phyloP scores from a whole-genome alignment of 257 asterid species.

The Solanum arcanum region DNA sequence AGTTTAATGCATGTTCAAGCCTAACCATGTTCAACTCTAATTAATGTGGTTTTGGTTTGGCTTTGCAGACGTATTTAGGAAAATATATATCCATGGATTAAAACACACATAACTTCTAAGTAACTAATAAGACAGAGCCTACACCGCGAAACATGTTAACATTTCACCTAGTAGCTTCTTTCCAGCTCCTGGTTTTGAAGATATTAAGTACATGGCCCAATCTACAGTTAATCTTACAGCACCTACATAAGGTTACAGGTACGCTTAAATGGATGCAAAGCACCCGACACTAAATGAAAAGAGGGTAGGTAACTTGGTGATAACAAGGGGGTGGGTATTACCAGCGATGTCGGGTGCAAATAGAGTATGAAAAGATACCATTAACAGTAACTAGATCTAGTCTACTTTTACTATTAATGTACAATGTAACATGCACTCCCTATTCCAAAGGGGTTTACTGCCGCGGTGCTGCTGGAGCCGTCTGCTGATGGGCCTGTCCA shows the following conservation, averaged over 20 bases:
- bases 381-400: background rate
- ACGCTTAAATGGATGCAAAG: background rate
- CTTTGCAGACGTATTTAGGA: background rate
- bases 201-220: background rate
- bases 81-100: background rate
- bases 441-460: conserved; percentile 35
- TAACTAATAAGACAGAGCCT: background rate
- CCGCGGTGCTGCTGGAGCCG: conserved; percentile 74
- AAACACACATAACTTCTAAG: background rate
- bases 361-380: background rate
- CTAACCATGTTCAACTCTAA: background rate
- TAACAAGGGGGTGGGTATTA: background rate
- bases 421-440: conserved; percentile 18
- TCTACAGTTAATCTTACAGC: background rate
- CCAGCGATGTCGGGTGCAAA: background rate
- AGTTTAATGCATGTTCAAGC: background rate
- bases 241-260: background rate
- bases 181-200: background rate
- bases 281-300: background rate
- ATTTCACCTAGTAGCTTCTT: background rate
- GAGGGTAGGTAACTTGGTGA: background rate
- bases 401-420: conserved; percentile 19
- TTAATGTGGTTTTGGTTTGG: background rate
- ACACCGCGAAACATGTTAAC: background rate
- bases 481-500: conserved; percentile 73